Percentiles rank a stretch among this genome's conserved stretches.
These are phyloP conservation scores for Hypholoma fasciculare DNA, from an alignment of 768 basidiomycete species.

Conservation along the genomic window DNA sequence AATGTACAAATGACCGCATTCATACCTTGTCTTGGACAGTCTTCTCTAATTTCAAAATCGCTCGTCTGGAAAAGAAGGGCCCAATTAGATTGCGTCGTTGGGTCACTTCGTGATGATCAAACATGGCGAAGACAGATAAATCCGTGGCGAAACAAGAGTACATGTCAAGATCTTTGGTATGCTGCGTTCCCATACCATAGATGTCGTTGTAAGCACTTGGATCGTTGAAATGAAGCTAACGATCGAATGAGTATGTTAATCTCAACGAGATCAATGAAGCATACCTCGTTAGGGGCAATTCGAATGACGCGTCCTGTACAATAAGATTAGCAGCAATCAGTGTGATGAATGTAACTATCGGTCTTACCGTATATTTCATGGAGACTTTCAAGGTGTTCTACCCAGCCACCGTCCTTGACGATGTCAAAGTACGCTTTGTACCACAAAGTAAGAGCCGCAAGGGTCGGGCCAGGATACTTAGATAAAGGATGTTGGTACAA, in stretches of 20 bases:
- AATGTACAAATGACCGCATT: not conserved
- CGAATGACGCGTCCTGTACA: slow-evolving; percentile 35
- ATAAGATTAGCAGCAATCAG: not conserved
- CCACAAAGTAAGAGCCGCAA: slow-evolving; percentile 32
- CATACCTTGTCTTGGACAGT: slow-evolving; percentile 33
- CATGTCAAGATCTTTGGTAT: slow-evolving; percentile 34
- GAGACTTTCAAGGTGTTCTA: slow-evolving; percentile 33
- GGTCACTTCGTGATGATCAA: slow-evolving; percentile 33
- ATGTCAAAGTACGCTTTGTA: slow-evolving; percentile 37
- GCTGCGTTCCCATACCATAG: slow-evolving; percentile 36
- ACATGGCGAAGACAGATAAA: slow-evolving; percentile 35
- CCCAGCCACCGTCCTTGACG: slow-evolving; percentile 36
- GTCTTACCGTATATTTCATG: slow-evolving; percentile 37
- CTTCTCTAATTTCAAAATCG: slow-evolving; percentile 36
- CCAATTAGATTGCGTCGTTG: slow-evolving; percentile 34
- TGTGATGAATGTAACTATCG: not conserved
- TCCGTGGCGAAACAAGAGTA: slow-evolving; percentile 39
- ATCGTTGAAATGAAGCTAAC: slow-evolving; percentile 43
- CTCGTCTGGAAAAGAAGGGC: slow-evolving; percentile 40
- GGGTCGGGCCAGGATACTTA: slow-evolving; percentile 30
- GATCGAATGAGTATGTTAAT: not conserved
- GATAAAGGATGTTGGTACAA: slow-evolving; percentile 25
- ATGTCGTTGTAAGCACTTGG: slow-evolving; percentile 40
- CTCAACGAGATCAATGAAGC: not conserved
- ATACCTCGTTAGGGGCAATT: slow-evolving; percentile 39